A percentile compares a stretch with the other conserved stretches of the same genome.
Conservation (phyloP, 2,329 filamentous ascomycete species). For the Metarhizium album region DNA sequence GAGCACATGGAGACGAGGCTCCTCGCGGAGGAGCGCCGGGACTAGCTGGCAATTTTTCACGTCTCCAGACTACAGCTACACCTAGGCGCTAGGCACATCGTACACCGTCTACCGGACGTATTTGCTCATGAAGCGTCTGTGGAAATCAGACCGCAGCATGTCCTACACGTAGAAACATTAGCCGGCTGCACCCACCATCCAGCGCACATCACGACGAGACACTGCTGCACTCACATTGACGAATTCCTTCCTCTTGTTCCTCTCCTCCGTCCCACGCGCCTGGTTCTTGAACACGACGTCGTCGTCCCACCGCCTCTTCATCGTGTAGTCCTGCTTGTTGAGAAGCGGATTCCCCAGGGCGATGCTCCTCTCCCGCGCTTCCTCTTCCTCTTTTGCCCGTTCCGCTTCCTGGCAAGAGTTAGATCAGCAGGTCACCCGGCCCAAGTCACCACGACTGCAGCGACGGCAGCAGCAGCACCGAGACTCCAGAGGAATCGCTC, state of each 20-base stretch:
- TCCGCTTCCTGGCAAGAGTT: conserved; percentile 55
- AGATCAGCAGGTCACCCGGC: neutral
- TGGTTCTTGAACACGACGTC: conserved; percentile 99
- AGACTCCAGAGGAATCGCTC: conserved; percentile 1
- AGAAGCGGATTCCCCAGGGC: conserved; percentile 86
- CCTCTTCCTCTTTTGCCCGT: conserved; percentile 68
- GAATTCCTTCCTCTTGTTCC: conserved; percentile 82
- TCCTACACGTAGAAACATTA: conserved; percentile 39
- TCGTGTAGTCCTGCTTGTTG: conserved; percentile 78
- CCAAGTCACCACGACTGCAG: neutral
- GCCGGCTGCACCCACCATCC: too few relatives aligned
- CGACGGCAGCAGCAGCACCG: too few relatives aligned
- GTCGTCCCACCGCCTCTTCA: conserved; percentile 93
- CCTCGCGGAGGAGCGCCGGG: conserved; percentile 28
- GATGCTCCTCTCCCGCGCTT: conserved; percentile 77
- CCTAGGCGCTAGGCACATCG: neutral
- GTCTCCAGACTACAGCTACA: conserved; percentile 12
- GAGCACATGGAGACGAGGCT: conserved; percentile 62
- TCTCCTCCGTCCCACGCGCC: conserved; percentile 86
- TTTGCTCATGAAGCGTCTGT: conserved; percentile 88
- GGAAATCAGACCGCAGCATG: conserved; percentile 87
- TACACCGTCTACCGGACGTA: conserved; percentile 40
- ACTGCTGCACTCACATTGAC: conserved; percentile 85
- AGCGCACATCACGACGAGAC: too few relatives aligned
- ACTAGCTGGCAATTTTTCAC: neutral